Conservation (phyloP, 2,329 filamentous ascomycete species). For the Neofusicoccum sp. region DNA sequence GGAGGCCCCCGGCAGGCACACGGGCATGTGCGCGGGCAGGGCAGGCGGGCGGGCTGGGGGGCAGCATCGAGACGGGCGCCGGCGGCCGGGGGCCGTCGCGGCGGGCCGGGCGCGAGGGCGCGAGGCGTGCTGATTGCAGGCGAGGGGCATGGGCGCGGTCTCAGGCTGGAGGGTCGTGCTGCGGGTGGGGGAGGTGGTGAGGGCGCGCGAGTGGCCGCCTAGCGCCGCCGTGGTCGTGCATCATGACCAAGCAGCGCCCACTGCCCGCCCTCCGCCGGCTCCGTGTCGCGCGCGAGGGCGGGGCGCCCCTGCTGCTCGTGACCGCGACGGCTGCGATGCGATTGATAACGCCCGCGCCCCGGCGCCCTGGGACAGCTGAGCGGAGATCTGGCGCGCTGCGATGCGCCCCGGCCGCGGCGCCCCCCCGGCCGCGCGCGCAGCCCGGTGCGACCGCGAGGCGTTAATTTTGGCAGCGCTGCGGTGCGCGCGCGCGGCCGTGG, state of each 20-base stretch:
- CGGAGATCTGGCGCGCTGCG: conserved; percentile 12
- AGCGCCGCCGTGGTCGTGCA: conserved; percentile 5
- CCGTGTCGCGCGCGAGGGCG: background rate
- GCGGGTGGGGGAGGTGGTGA: background rate
- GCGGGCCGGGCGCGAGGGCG: conserved; percentile 12
- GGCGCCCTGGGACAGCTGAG: background rate
- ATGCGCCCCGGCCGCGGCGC: conserved; percentile 2
- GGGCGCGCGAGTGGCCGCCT: conserved; percentile 4
- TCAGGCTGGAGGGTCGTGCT: conserved; percentile 11
- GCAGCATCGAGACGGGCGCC: conserved; percentile 3
- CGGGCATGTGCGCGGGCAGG: conserved; percentile 7
- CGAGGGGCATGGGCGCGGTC: conserved; percentile 15
- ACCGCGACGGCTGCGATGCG: background rate
- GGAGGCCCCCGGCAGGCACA: conserved; percentile 4
- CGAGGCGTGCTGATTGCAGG: conserved; percentile 18
- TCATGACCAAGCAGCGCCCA: conserved; percentile 1
- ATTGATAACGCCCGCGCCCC: conserved; percentile 6
- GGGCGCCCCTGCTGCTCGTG: background rate
- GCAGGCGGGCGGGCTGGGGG: background rate
- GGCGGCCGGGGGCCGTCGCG: conserved; percentile 5
- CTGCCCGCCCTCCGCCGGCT: background rate
- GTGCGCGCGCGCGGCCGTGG: background rate
- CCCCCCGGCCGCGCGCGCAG: background rate
- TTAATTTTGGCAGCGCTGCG: background rate
- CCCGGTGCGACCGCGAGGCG: background rate